Evolutionary conservation across 768 basidiomycete genomes (phyloP), one percentile per base, ranked within the genome.

Genomic region (Clitopilus passeckerianus): DNA sequence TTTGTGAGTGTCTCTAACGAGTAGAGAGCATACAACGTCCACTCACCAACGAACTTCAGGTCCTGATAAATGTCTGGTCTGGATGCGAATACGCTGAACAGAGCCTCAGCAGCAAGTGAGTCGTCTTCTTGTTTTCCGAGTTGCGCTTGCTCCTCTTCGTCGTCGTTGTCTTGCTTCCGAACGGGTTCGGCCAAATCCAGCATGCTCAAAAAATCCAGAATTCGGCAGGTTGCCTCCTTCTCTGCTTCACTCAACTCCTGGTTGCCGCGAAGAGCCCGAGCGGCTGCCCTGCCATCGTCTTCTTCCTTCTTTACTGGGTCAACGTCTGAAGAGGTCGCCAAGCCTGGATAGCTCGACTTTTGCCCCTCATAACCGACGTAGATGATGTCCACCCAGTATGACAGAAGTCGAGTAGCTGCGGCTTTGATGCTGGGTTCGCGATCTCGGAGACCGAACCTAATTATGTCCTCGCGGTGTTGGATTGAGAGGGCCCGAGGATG

Each of bases 391-490:
- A 92, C 79, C 96, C 96, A 98, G 6, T 74, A 77, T 0, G 80
- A 84, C 15, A 98, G 72, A 52, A 97, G 80, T 1, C 80, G 80
- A 1, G 81, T 86, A 0, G 94, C 88, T 0, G 91, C 92, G 16
- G 80, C 74, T 30, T 86, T 80, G 1, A 98, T 93, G 1, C 73
- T 69, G 0, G 80, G 75, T 60, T 97, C 93, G 24, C 96, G 83
- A 72, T 98, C 96, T 0, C 91, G 87, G 2, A 98, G 77, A 1
- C 96, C 96, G 66, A 90, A 86, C 18, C 83, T 81, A 1, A 96
- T 84, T 53, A 96, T 82, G 22, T 83, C 75, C 65, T 93, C 90
- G 10, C 95, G 78, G 65, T 95, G 91, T 0, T 80, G 73, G 24
- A 91, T 85, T 1, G 80, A 82, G 37, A 98, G 75, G 2, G 77